phyloP scores from a whole-genome alignment of 2,329 filamentous ascomycete genomes.

The Cladosporium sp. region DNA sequence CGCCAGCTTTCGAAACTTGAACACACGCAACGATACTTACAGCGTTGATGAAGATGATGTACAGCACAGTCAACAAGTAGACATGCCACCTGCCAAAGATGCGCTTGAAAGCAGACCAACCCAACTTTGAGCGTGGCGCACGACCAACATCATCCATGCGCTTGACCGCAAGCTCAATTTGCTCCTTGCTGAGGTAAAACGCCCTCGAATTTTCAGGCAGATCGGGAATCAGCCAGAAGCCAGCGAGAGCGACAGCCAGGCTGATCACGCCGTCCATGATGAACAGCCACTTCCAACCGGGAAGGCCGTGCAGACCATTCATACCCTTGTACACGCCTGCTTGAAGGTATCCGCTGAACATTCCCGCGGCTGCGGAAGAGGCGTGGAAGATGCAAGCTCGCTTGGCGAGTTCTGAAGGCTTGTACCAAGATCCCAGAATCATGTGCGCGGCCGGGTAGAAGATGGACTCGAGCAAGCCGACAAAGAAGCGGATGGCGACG shows the following conservation, averaged over 20 bases:
- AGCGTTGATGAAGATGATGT: conserved; percentile 66
- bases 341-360: conserved; percentile 58
- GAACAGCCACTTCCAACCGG: conserved; percentile 55
- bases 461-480: conserved; percentile 51
- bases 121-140: conserved; percentile 39
- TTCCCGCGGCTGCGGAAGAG: conserved; percentile 45
- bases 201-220: conserved; percentile 52
- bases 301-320: conserved; percentile 40
- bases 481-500: conserved; percentile 51
- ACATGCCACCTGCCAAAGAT: conserved; percentile 67
- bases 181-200: conserved; percentile 41
- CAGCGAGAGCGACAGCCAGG: conserved; percentile 52
- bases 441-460: conserved; percentile 57
- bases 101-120: conserved; percentile 53
- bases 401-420: conserved; percentile 53
- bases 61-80: conserved; percentile 58
- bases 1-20: conserved; percentile 17
- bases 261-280: conserved; percentile 57
- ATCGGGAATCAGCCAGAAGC: conserved; percentile 52
- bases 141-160: conserved; percentile 54
- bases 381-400: conserved; percentile 55
- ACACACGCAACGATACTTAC: conserved; percentile 26
- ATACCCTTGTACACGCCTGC: conserved; percentile 52
- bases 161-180: conserved; percentile 45
- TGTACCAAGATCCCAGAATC: conserved; percentile 52